phyloP scores from a whole-genome alignment of 2,329 filamentous ascomycete genomes.

The Myriosclerotinia curreyana region DNA sequence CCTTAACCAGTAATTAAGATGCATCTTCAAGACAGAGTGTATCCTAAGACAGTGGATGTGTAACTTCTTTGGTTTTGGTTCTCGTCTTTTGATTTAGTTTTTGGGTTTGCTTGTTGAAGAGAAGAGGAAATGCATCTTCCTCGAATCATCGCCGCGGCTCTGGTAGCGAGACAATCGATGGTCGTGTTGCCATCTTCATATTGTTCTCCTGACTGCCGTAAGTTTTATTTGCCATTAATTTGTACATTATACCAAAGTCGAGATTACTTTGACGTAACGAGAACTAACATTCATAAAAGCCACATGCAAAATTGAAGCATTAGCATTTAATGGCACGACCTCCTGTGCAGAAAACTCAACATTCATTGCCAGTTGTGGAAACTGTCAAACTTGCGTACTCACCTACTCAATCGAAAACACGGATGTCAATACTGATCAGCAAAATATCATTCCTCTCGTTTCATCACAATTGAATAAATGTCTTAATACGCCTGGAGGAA shows the following conservation, averaged over 20 bases:
- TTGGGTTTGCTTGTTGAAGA: constrained; percentile 7
- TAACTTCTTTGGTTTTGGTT: constrained; percentile 2
- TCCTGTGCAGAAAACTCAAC: constrained; percentile 30
- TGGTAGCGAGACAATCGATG: constrained; percentile 27
- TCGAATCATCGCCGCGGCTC: constrained; percentile 26
- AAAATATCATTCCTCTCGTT: constrained; percentile 17
- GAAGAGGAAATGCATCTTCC: constrained; percentile 30
- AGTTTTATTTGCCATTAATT: constrained; percentile 17
- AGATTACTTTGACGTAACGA: background rate
- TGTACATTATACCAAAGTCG: background rate
- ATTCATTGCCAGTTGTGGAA: constrained; percentile 32
- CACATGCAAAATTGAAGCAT: constrained; percentile 29
- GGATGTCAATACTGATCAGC: constrained; percentile 14
- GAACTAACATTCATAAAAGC: constrained; percentile 23
- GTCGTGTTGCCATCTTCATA: constrained; percentile 27
- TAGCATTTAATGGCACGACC: constrained; percentile 24
- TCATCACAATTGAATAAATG: constrained; percentile 28
- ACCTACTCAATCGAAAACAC: constrained; percentile 28
- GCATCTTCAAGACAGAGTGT: constrained; percentile 24
- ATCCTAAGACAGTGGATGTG: constrained; percentile 28
- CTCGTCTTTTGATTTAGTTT: too few relatives aligned
- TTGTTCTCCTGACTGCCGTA: constrained; percentile 35
- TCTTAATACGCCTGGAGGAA: constrained; percentile 23
- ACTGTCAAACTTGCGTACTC: constrained; percentile 32
- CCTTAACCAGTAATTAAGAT: constrained; percentile 29